Evolutionary conservation across 441 rosid species (phyloP), one percentile per base, ranked within the genome.

Genomic region (Cnidoscolus chayamansa): DNA sequence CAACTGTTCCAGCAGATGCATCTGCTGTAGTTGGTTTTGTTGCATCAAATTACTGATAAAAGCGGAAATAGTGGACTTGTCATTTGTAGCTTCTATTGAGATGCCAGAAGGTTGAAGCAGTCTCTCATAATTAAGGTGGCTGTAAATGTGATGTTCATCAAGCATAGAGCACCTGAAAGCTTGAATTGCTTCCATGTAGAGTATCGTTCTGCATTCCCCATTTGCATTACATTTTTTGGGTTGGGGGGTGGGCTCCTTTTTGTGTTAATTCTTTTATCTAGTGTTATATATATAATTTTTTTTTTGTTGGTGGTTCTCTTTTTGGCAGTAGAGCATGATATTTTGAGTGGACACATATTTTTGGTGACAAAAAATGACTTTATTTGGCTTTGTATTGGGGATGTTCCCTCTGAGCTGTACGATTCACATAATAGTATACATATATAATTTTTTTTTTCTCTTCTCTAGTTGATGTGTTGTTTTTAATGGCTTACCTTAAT

Each of bases 261-360:
- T 63, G 71, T 77, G 79, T 72, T 63, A 57, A 80, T 80, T 82
- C 79, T 73, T 80, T 82, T 58, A 11, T n/a, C 49, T 45, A 63
- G 65, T 70, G 56, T 71, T 79, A 59, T 59, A 59, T 59, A 58
- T 67, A 43, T 25, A 37, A 37, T 32, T 15, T 37, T 20, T 10
- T 68, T 59, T 47, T 56, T 77, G 64, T 72, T 73, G 60, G 72
- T 25, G 45, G 70, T n/a, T 63, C 67, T 37, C 8, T 1, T 9
- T 64, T 64, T 55, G 61, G 65, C 32, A 13, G 49, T 51, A 72
- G 74, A 65, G 73, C 58, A 56, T 60, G 65, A 61, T 40, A 74
- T 76, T 62, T 77, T 47, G 76, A 73, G 72, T 61, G 78, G 64
- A 66, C 35, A n/a, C 73, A 72, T 51, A 65, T 78, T 73, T 78